These are phyloP conservation scores for Pinus taeda DNA, from an alignment of 75 land plant genomes.

Conservation along the genomic window DNA sequence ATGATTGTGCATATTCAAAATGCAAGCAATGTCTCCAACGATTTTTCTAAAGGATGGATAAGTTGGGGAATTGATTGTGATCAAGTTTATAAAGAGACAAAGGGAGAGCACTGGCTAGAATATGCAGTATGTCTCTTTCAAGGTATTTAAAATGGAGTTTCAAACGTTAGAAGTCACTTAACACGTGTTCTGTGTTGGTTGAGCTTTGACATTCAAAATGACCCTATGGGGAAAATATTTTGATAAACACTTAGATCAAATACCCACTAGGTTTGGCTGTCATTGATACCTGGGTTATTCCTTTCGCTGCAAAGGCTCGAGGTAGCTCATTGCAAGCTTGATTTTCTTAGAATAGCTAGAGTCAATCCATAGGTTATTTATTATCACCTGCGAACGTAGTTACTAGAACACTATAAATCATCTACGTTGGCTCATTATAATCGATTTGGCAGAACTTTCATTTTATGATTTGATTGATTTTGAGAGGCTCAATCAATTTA, in stretches of 20 bases:
- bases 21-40: constrained; percentile 73
- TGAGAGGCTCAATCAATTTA: too few relatives aligned
- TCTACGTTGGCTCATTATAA: too few relatives aligned
- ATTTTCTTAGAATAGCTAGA: constrained; percentile 66
- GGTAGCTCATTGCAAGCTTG: constrained; percentile 85
- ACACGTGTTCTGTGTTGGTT: constrained; percentile 86
- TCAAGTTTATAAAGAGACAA: constrained; percentile 83
- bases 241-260: constrained; percentile 80
- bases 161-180: constrained; percentile 87
- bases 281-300: constrained; percentile 92
- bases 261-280: constrained; percentile 96
- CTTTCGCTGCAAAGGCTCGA: constrained; percentile 90
- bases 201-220: constrained; percentile 90
- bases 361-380: constrained; percentile 75
- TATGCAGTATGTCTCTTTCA: constrained; percentile 91
- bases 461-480: too few relatives aligned
- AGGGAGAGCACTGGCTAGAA: constrained; percentile 91
- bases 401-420: too few relatives aligned
- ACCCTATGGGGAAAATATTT: constrained; percentile 79
- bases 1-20: constrained; percentile 67
- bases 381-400: too few relatives aligned
- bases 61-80: constrained; percentile 99
- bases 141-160: constrained; percentile 86
- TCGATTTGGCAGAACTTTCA: too few relatives aligned
- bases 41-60: constrained; percentile 94